These are phyloP conservation scores for Phytophthora pluvialis DNA, from an alignment of 352 stramenopile species.

Conservation along the genomic window DNA sequence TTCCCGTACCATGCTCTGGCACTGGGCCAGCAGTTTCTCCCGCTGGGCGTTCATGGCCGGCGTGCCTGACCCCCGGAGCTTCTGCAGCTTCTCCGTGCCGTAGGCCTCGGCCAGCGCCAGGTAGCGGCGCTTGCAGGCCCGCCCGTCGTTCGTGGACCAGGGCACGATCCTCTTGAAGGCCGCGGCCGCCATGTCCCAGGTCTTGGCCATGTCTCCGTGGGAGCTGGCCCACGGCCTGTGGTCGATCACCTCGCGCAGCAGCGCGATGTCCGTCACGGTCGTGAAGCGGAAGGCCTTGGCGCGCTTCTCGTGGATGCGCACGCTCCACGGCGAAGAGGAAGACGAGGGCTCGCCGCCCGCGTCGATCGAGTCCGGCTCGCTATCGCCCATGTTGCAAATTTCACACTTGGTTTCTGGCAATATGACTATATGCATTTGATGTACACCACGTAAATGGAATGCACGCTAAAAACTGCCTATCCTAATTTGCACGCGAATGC, in stretches of 20 bases:
- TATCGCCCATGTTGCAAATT: conserved; percentile 23
- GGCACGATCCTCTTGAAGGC: conserved; percentile 28
- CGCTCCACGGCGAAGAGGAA: conserved; percentile 18
- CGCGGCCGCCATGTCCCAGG: conserved; percentile 26
- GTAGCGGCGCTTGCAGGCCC: conserved; percentile 35
- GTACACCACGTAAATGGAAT: too few species aligned
- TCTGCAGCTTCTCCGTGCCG: conserved; percentile 23
- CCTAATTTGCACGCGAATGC: too few species aligned
- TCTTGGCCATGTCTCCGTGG: conserved; percentile 32
- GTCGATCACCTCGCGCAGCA: conserved; percentile 30
- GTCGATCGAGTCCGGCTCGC: conserved; percentile 11
- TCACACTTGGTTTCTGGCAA: conserved; percentile 14
- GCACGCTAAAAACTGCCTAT: too few species aligned
- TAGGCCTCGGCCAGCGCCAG: conserved; percentile 28
- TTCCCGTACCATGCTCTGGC: conserved; percentile 20
- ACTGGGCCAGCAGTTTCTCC: conserved; percentile 26
- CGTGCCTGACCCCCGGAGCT: conserved; percentile 29
- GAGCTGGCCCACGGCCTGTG: conserved; percentile 34
- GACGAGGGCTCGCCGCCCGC: neutral
- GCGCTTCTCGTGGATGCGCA: conserved; percentile 35
- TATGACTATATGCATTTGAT: neutral
- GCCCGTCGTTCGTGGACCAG: conserved; percentile 30
- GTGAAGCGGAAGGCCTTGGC: conserved; percentile 38
- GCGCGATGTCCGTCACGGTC: conserved; percentile 32
- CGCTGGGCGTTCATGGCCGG: conserved; percentile 30